Conservation (phyloP, 2,329 filamentous ascomycete genomes). For the Dissoconium aciculare region DNA sequence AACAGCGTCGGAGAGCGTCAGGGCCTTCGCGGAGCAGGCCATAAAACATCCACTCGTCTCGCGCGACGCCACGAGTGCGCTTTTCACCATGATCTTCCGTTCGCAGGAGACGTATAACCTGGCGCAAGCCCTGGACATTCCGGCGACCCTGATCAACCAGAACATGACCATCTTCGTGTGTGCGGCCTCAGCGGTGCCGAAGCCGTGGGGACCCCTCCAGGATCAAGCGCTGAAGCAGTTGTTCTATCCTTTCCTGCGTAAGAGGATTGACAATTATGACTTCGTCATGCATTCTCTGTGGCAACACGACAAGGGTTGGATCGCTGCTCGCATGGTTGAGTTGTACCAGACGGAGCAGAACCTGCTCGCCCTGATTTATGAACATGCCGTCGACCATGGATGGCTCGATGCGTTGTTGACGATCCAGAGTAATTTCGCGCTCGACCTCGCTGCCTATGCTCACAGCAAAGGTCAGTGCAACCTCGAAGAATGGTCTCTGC, state of each 20-base stretch:
- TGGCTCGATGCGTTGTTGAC: conserved; percentile 75
- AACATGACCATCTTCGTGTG: conserved; percentile 69
- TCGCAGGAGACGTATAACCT: conserved; percentile 42
- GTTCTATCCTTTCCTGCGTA: conserved; percentile 71
- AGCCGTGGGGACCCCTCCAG: conserved; percentile 61
- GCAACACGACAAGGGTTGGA: conserved; percentile 80
- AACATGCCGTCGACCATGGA: conserved; percentile 64
- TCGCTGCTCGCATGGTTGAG: conserved; percentile 64
- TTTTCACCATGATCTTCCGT: conserved; percentile 48
- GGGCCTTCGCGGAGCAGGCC: conserved; percentile 48
- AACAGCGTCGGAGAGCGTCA: conserved; percentile 44
- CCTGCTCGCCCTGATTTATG: conserved; percentile 53
- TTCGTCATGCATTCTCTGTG: conserved; percentile 86
- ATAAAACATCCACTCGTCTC: conserved; percentile 80
- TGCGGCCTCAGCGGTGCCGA: conserved; percentile 60
- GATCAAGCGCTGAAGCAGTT: conserved; percentile 61
- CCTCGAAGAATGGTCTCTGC: conserved; percentile 63
- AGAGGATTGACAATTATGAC: conserved; percentile 61
- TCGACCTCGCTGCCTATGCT: conserved; percentile 74
- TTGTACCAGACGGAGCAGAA: conserved; percentile 56
- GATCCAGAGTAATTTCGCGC: conserved; percentile 66
- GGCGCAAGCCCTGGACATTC: conserved; percentile 42
- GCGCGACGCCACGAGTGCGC: conserved; percentile 58
- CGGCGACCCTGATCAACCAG: conserved; percentile 48
- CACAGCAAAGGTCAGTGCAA: conserved; percentile 71